Evolutionary conservation across 495 filamentous ascomycete genomes (phyloP).

Genomic region (Penicillium waksmanii): DNA sequence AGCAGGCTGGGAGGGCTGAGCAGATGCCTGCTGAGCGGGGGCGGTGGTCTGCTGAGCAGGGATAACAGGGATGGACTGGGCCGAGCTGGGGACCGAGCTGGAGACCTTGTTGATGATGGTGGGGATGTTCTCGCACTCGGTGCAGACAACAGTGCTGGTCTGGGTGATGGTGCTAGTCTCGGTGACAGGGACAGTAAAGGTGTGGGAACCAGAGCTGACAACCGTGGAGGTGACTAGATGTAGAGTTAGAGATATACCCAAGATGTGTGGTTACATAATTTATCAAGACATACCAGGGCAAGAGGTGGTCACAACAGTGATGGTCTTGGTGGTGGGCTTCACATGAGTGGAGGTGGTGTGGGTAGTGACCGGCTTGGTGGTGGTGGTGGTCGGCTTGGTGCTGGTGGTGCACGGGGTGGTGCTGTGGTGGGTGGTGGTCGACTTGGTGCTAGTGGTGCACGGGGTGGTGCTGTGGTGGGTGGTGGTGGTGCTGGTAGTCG

Average conservation of each 20-base stretch:
- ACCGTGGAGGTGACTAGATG: constrained; percentile 35
- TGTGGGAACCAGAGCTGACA: constrained; percentile 38
- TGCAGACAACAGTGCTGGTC: constrained; percentile 37
- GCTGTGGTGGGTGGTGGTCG: constrained; percentile 7
- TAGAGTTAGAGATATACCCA: constrained; percentile 15
- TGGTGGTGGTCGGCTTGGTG: constrained; percentile 8
- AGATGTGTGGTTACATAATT: not conserved
- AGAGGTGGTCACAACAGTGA: constrained; percentile 40
- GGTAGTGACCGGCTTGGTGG: constrained; percentile 11
- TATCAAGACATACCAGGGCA: constrained; percentile 38
- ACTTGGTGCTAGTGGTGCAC: constrained; percentile 25
- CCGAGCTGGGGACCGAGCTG: constrained; percentile 4
- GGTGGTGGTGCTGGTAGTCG: constrained; percentile 11
- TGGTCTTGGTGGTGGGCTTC: constrained; percentile 33
- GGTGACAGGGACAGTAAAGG: constrained; percentile 38
- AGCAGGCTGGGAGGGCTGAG: not conserved
- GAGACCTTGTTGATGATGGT: constrained; percentile 33
- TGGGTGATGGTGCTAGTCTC: constrained; percentile 43
- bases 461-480: constrained; percentile 15
- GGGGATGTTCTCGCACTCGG: constrained; percentile 32
- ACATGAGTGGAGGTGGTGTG: constrained; percentile 18
- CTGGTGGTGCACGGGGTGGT: constrained; percentile 6
- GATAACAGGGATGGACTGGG: constrained; percentile 10
- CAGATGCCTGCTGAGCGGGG: constrained; percentile 11
- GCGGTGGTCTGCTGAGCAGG: constrained; percentile 7